Evolutionary conservation across 2,329 filamentous ascomycete genomes (phyloP).

Genomic region (Stemphylium beticola): DNA sequence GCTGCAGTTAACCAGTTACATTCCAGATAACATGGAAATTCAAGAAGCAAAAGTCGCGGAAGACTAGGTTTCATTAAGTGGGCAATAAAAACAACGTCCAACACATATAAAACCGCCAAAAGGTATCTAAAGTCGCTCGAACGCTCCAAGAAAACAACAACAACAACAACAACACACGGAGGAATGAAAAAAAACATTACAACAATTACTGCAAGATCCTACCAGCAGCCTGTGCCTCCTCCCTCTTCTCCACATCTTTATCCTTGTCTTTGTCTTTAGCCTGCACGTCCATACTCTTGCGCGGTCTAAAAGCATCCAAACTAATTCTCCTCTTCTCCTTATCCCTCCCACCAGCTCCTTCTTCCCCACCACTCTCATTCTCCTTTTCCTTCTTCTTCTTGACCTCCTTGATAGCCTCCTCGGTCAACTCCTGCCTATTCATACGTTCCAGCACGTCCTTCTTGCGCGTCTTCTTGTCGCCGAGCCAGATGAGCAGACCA

Average conservation of each 20-base stretch:
- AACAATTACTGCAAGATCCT: no score
- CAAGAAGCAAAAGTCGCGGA: no score
- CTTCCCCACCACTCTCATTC: slow-evolving; percentile 30
- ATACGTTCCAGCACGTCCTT: slow-evolving; percentile 83
- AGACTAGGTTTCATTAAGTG: no score
- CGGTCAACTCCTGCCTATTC: slow-evolving; percentile 76
- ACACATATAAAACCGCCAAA: no score
- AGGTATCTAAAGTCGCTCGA: no score
- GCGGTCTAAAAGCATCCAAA: slow-evolving; percentile 20
- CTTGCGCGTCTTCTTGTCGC: slow-evolving; percentile 78
- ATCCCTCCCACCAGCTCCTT: slow-evolving; percentile 16
- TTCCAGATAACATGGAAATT: no score
- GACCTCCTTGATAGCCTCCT: slow-evolving; percentile 65
- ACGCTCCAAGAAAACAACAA: no score
- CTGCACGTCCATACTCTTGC: not conserved
- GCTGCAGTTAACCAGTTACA: no score
- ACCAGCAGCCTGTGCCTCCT: not conserved
- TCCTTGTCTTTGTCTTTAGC: not conserved
- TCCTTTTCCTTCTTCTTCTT: slow-evolving; percentile 56
- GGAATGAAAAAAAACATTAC: no score
- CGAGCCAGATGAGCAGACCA: slow-evolving; percentile 76
- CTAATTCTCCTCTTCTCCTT: slow-evolving; percentile 28
- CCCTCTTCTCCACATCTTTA: not conserved
- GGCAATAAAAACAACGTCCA: no score
- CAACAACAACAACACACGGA: no score